These are phyloP conservation scores for Aspergillus japonicus DNA, from an alignment of 2,329 filamentous ascomycete species.

Conservation along the genomic window DNA sequence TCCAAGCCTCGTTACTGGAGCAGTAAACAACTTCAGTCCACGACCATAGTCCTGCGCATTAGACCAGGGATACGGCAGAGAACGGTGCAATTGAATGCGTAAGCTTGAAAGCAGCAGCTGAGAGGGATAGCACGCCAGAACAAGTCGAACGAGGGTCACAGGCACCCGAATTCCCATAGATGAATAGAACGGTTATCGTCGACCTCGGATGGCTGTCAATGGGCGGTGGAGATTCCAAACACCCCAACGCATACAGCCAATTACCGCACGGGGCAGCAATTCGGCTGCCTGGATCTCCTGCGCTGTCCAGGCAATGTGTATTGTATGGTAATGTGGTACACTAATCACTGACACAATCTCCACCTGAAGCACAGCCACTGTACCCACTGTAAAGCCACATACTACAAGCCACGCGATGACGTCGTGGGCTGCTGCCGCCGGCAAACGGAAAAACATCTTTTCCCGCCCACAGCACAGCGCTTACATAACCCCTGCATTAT, in stretches of 20 bases:
- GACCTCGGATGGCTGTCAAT: conserved; percentile 4
- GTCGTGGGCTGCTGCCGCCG: neutral
- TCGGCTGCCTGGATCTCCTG: conserved; percentile 8
- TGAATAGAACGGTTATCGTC: neutral
- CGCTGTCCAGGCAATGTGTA: neutral
- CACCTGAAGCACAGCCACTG: neutral
- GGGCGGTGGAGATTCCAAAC: conserved; percentile 1
- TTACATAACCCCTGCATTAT: conserved; percentile 15
- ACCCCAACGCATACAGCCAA: neutral
- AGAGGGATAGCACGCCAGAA: neutral
- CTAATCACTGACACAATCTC: neutral
- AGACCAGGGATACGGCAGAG: neutral
- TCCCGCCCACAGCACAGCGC: neutral
- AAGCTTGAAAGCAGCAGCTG: neutral
- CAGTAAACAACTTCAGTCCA: neutral
- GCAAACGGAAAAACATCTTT: conserved; percentile 3
- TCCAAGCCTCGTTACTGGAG: neutral
- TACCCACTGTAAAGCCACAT: conserved; percentile 2
- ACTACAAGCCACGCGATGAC: neutral
- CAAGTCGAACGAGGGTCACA: conserved; percentile 2
- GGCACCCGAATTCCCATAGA: conserved; percentile 19
- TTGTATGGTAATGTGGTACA: conserved; percentile 2
- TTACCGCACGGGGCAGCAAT: conserved; percentile 2
- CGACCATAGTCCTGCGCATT: neutral
- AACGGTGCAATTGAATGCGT: neutral